Base-by-base conservation (phyloP, 2,329 filamentous ascomycete species). In the Hirsutella thompsonii region DNA sequence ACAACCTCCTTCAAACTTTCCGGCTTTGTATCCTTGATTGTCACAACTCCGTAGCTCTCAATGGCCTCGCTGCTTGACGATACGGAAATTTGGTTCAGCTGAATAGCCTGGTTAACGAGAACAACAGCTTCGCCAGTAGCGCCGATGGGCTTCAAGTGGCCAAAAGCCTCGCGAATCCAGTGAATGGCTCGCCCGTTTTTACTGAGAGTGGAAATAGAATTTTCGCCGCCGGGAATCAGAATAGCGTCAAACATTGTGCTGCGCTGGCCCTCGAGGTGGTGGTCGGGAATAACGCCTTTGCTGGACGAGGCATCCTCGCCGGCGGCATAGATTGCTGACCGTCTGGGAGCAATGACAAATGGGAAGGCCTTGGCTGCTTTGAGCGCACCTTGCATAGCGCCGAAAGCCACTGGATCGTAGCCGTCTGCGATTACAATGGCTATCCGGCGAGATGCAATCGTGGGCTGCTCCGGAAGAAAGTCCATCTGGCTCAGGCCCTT, bases 201-300 rank as follows among this genome's bases (percentile, higher is more conserved):
- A 42, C 70, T 62, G 0, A 92, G 70, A 0, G 75, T 76, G 40
- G 72, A 63, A 36, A 83, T 62, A 1, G 76, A 75, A 43, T 79
- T 67, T 0, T 70, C 65, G 1, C 86, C 85, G 1, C 83, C 83
- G 1, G 84, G 84, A 3, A 93, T 64, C 53, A 87, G 88, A 21
- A 89, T 55, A 1, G 83, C 79, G 55, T 92, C 86, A 47, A 90
- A 90, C 69, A 92, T 77, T 29, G 81, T 86, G 21, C 79, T 85
- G 14, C 85, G 75, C 72, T 83, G 79, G 1, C 83, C 85, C 49
- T 89, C 81, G 38, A 90, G 75, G 55, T 89, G 82, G 55, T 92
- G 83, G 49, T 88, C 81, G 0, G 86, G 79, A 20, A 73, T 61
- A 0, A 83, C 61, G 5, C 76, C 76, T 42, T 70, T 70, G 32